Percentiles rank a stretch among this genome's conserved stretches.
Evolutionary conservation across 768 basidiomycete genomes (phyloP).

Genomic region (Podaxis mareebaensis): DNA sequence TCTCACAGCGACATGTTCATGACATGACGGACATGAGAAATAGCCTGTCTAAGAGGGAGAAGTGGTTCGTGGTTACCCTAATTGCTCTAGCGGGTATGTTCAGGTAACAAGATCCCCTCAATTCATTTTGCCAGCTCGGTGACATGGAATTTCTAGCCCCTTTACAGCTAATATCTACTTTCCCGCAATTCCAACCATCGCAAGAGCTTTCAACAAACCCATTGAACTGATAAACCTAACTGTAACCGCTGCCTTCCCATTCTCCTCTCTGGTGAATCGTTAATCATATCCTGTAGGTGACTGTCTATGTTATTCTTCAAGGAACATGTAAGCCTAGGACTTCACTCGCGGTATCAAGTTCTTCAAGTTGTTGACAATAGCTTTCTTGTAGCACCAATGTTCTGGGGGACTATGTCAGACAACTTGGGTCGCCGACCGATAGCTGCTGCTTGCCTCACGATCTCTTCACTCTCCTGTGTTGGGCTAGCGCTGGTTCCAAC

Average conservation of each 20-base stretch:
- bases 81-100: slow-evolving; percentile 59
- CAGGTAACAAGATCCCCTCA: slow-evolving; percentile 41
- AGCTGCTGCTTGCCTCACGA: slow-evolving; percentile 59
- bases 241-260: slow-evolving; percentile 31
- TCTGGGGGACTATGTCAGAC: slow-evolving; percentile 77
- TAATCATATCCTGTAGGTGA: slow-evolving; percentile 37
- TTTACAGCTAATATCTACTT: slow-evolving; percentile 79
- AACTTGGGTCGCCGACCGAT: slow-evolving; percentile 62
- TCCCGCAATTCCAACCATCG: slow-evolving; percentile 72
- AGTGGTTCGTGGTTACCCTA: slow-evolving; percentile 68
- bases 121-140: neutral
- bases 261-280: neutral
- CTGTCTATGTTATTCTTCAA: slow-evolving; percentile 72
- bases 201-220: slow-evolving; percentile 60
- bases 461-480: slow-evolving; percentile 68
- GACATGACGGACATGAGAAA: slow-evolving; percentile 24
- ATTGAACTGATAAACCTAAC: slow-evolving; percentile 78
- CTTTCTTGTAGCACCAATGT: slow-evolving; percentile 48
- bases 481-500: slow-evolving; percentile 52
- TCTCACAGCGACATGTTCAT: neutral
- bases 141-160: slow-evolving; percentile 40
- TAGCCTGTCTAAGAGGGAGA: slow-evolving; percentile 54
- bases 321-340: slow-evolving; percentile 28
- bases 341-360: neutral
- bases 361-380: neutral